Conservation (phyloP, 148 eudicot species). For the Chenopodium berlandieri region DNA sequence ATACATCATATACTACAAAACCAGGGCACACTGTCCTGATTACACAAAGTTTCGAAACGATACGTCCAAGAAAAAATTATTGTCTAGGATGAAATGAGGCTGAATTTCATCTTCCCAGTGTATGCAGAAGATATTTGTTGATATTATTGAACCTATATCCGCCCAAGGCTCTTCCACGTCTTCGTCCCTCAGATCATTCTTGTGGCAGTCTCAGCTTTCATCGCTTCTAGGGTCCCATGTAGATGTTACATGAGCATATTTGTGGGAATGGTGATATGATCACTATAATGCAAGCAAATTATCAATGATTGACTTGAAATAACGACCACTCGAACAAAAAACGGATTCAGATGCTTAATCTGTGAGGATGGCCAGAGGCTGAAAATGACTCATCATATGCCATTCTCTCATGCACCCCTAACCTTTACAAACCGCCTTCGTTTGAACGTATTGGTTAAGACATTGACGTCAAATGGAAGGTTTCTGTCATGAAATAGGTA, state of each 20-base stretch:
- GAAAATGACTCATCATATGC: neutral
- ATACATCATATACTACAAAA: neutral
- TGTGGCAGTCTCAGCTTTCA: neutral
- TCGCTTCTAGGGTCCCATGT: neutral
- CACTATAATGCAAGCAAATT: neutral
- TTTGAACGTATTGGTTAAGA: neutral
- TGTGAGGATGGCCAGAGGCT: neutral
- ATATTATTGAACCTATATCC: neutral
- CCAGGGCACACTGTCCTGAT: neutral
- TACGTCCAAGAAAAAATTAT: neutral
- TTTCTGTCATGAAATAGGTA: neutral
- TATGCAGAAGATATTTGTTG: neutral
- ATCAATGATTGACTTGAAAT: conserved; percentile 5
- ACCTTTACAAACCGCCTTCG: neutral
- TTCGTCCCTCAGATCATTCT: neutral
- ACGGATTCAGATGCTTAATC: neutral
- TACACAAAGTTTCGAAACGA: neutral
- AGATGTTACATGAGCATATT: neutral
- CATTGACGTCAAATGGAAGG: neutral
- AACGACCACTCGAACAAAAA: neutral
- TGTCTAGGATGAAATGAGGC: neutral
- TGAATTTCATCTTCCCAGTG: neutral
- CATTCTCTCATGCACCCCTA: conserved; percentile 6
- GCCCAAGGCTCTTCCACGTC: neutral
- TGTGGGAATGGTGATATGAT: neutral